Evolutionary conservation across 169 alveolate species (phyloP).

Genomic region (Eimeria falciformis): DNA sequence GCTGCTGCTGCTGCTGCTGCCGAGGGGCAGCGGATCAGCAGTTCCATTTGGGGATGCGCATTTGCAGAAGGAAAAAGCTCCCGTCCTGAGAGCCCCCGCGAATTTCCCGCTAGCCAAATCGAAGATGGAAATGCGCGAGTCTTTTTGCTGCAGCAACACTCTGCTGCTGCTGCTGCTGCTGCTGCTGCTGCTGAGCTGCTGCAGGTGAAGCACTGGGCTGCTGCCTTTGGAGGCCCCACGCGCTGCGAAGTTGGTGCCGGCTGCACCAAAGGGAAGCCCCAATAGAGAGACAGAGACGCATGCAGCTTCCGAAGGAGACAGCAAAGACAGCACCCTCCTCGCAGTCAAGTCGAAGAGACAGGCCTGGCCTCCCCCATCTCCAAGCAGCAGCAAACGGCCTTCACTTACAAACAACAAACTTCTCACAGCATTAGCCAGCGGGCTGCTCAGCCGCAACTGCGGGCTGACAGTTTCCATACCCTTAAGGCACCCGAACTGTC

Average conservation of each 20-base stretch:
- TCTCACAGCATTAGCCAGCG: constrained; percentile 10
- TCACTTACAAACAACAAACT: constrained; percentile 15
- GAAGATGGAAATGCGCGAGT: constrained; percentile 42
- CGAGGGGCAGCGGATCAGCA: neutral
- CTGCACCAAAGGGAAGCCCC: constrained; percentile 1
- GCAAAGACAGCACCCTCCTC: neutral
- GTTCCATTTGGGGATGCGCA: neutral
- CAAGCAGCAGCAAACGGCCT: neutral
- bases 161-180: constrained; percentile 43
- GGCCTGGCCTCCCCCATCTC: constrained; percentile 20
- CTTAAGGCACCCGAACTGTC: too few relatives aligned
- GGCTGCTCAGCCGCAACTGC: constrained; percentile 20
- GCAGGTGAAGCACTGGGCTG: constrained; percentile 47
- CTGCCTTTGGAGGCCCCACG: neutral
- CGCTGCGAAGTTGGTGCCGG: constrained; percentile 1
- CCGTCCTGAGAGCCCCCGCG: constrained; percentile 7
- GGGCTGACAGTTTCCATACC: constrained; percentile 21
- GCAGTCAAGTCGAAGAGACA: constrained; percentile 1
- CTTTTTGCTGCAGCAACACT: constrained; percentile 37
- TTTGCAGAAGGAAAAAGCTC: constrained; percentile 45
- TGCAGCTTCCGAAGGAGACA: constrained; percentile 3
- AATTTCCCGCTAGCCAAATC: neutral
- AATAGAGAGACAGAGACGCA: neutral
- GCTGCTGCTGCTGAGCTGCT: constrained; percentile 47
- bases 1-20: constrained; percentile 21